Evolutionary conservation across 164 flowering plant genomes (phyloP).

Genomic region (Hamamelis virginiana): DNA sequence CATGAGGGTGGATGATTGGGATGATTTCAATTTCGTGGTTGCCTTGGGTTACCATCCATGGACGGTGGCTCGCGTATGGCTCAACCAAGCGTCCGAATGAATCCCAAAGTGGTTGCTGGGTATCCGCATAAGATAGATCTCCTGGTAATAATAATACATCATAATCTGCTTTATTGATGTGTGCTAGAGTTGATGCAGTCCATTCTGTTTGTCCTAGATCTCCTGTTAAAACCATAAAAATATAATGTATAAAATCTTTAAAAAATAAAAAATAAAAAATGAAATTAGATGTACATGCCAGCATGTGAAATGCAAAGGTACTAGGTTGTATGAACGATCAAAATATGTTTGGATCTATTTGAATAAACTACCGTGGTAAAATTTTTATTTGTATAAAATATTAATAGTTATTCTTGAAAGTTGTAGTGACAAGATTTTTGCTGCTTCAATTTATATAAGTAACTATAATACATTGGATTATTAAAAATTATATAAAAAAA

Average conservation of each 20-base stretch:
- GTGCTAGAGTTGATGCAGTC: conserved; percentile 69
- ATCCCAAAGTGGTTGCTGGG: conserved; percentile 75
- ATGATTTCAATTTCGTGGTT: conserved; percentile 75
- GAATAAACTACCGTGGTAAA: too few species aligned
- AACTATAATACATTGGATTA: too few species aligned
- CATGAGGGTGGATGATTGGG: conserved; percentile 45
- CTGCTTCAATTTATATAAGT: too few species aligned
- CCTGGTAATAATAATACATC: conserved; percentile 77
- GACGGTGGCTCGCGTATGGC: conserved; percentile 68
- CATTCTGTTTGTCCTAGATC: conserved; percentile 95
- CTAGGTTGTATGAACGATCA: too few species aligned
- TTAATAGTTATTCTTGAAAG: too few species aligned
- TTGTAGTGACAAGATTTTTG: too few species aligned
- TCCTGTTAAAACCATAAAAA: conserved; percentile 34
- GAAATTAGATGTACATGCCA: too few species aligned
- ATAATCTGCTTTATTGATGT: conserved; percentile 46
- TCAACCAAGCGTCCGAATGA: conserved; percentile 80
- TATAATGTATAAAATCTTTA: too few species aligned
- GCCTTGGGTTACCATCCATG: conserved; percentile 93
- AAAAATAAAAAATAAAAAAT: neutral
- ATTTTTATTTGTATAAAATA: too few species aligned
- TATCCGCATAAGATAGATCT: conserved; percentile 80
- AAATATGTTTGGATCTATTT: too few species aligned
- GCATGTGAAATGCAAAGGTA: too few species aligned
- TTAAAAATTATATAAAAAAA: too few species aligned